Evolutionary conservation across 257 asterid genomes (phyloP).

Genomic region (Apocynum venetum): DNA sequence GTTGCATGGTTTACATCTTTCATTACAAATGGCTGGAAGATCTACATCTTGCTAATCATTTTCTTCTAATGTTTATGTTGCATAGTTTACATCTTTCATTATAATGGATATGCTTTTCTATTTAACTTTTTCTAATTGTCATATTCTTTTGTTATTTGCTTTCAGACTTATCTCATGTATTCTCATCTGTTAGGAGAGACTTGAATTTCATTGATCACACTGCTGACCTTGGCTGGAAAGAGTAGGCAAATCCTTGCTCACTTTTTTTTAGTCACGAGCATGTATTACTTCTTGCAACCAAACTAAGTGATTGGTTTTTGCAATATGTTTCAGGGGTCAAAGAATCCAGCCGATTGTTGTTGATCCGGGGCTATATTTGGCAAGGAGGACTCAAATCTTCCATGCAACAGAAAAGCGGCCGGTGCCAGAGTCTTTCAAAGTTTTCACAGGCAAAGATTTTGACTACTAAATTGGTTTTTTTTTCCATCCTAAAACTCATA

Average conservation of each 20-base stretch:
- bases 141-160: conserved; percentile 22
- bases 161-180: conserved; percentile 91
- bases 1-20: background rate
- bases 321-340: conserved; percentile 56
- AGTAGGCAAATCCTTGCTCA: conserved; percentile 65
- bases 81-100: background rate
- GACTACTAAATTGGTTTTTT: background rate
- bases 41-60: background rate
- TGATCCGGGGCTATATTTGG: conserved; percentile 88
- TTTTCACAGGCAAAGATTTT: conserved; percentile 65
- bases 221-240: conserved; percentile 98
- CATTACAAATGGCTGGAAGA: background rate
- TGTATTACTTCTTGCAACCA: background rate
- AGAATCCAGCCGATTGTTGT: conserved; percentile 82
- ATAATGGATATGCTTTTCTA: conserved; percentile 8
- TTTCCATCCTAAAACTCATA: background rate
- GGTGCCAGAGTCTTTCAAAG: conserved; percentile 80
- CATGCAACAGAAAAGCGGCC: conserved; percentile 92
- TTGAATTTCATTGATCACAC: conserved; percentile 92
- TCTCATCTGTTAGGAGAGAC: conserved; percentile 84
- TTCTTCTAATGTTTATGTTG: background rate
- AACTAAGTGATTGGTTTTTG: conserved; percentile 22
- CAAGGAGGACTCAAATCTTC: conserved; percentile 81
- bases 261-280: conserved; percentile 14
- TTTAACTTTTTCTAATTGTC: conserved; percentile 16